phyloP scores from a whole-genome alignment of 78 protist genomes.

The Emiliania huxleyi region DNA sequence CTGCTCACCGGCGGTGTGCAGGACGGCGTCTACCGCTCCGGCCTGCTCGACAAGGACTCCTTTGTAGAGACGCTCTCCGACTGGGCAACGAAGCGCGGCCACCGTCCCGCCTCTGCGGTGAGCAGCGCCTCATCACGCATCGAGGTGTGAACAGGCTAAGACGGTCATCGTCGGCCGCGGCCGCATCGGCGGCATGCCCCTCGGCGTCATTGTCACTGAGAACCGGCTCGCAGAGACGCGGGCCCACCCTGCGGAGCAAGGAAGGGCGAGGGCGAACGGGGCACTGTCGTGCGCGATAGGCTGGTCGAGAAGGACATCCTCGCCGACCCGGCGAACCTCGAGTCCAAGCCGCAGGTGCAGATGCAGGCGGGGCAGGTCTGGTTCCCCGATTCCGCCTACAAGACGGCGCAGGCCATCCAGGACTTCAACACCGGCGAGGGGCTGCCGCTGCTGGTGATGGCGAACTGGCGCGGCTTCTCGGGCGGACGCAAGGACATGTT shows the following conservation, averaged over 20 bases:
- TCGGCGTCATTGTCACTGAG: constrained; percentile 89
- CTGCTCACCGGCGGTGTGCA: constrained; percentile 66
- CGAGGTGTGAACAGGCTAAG: too few species aligned
- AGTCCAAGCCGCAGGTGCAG: constrained; percentile 52
- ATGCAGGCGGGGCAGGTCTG: constrained; percentile 88
- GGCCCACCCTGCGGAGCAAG: too few species aligned
- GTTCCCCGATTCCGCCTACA: constrained; percentile 95
- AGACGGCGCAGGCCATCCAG: constrained; percentile 93
- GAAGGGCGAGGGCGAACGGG: too few species aligned
- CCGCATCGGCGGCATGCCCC: constrained; percentile 79
- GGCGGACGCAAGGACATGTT: constrained; percentile 98
- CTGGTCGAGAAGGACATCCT: constrained; percentile 68
- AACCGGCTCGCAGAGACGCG: too few species aligned
- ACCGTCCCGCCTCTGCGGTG: too few species aligned
- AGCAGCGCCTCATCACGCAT: too few species aligned
- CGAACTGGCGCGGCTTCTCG: constrained; percentile 96
- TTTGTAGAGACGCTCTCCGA: constrained; percentile 82
- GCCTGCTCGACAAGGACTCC: constrained; percentile 86
- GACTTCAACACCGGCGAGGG: constrained; percentile 76
- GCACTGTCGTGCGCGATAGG: too few species aligned
- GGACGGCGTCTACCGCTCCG: constrained; percentile 28
- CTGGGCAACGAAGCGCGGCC: too few species aligned
- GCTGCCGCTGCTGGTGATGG: constrained; percentile 76
- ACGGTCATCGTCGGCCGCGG: constrained; percentile 78
- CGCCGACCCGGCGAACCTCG: constrained; percentile 92